Evolutionary conservation across 371 early-diverging fungal species (phyloP), one percentile per base, ranked within the genome.

Genomic region (Phascolomyces articulosus): DNA sequence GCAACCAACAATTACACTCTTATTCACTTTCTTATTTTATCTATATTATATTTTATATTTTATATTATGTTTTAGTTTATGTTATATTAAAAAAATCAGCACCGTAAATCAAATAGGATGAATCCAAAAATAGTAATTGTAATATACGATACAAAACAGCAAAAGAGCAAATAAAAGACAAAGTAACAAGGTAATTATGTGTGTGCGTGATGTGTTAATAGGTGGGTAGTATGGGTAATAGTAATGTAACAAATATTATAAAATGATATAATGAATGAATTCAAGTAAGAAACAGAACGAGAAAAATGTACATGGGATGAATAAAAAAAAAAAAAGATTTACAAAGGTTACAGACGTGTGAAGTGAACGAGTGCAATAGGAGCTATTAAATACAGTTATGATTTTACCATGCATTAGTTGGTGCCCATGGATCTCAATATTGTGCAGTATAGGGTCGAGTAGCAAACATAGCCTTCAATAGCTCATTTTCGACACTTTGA

Each of bases 401-500:
- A 2, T 34, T 24, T 51, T 31, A 60, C 61, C 61, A 49, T 11
- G 61, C 51, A 49, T 44, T 60, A 10, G 55, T 40, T 4, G 29
- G 11, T 41, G 24, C 40, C 41, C 40, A 40, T 28, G 63, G 55
- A 40, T 62, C 55, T 47, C 60, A 40, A 28, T 59, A 47, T 40
- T 57, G 55, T 27, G 63, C 62, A n/a, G 53, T 55, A 40, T 57
- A 49, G 6, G 62, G 58, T 11, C 44, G 53, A n/a, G 58, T 51
- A 29, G 58, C 49, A 29, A 58, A 62, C 44, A 67, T 44, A 15
- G 62, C 58, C 27, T 63, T 41, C 3, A 70, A 41, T 21, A 70
- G 40, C 20, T 70, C 62, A 21, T 41, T 58, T 40, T 74, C 80
- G 7, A 74, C 69, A n/a, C 47, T 44, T 44, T 73, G 68, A 71